Evolutionary conservation across 495 filamentous ascomycete species (phyloP), one percentile per base, ranked within the genome.

Genomic region (Penicillium silybi): DNA sequence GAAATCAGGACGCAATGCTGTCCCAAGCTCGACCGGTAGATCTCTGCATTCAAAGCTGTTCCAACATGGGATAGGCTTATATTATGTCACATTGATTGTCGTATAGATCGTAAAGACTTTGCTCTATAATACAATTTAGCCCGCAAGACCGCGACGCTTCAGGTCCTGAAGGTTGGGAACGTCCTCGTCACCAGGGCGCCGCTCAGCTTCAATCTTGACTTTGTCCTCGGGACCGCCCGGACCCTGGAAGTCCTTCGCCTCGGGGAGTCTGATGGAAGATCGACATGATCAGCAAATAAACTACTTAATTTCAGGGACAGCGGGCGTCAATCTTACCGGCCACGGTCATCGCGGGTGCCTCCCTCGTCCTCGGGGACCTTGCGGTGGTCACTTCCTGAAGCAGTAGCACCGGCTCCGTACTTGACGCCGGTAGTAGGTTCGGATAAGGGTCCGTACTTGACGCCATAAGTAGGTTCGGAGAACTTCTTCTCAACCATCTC

Each of bases 151-250:
- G 1, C 58, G 54, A 22, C 48, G 53, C 56, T 65, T 69, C 56
- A 64, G 42, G 16, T 65, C 58, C 53, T 70, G 66, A 42, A 62
- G 23, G 19, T 57, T 61, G 15, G 65, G 58, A 13, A 74, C 65
- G 38, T 75, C 73, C 54, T 80, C 70, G 34, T 74, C 65, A 15
- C 79, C 80, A 11, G 61, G 55, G 15, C 71, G 63, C 39, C 57
- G 59, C 47, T 72, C 67, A 10, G 62, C 66, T 9, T 68, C 48
- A 7, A 58, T 58, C 50, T 65, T 64, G 40, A 65, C 57, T 35
- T 80, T 77, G 44, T 77, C 75, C 54, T 80, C 78, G 0, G 78
- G 79, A 15, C 78, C 79, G 15, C 78, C 79, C 0, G 46, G 5
- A 16, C 80, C 80, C 29, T 79, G 69, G 59, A 73, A 84, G 19